Base-by-base conservation (phyloP, 768 basidiomycete species). In the Trametes meyenii region DNA sequence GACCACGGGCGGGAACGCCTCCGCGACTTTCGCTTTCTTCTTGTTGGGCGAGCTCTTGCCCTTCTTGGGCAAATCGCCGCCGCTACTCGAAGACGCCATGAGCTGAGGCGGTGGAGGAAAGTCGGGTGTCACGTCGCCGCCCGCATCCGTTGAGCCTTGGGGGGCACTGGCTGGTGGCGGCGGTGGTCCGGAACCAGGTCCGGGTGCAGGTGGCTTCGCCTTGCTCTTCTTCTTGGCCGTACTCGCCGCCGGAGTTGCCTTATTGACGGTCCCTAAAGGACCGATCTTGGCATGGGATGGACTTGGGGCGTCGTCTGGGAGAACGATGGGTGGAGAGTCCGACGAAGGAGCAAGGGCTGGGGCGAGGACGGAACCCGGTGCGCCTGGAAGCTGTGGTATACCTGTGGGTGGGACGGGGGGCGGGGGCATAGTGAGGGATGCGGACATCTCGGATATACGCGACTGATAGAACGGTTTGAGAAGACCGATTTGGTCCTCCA, bases 401-500 rank as follows among this genome's bases (percentile, higher is more conserved):
- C 61, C 48, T 59, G 35, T 64, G 58, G 44, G 61, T 56, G 49
- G 67, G 55, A 52, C 63, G 55, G 66, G 63, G 43, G 50, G 69
- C 62, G 54, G 50, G 51, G 66, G 58, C 16, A 48, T 17, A 6
- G 65, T 44, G 16, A 65, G 48, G 19, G 70, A 60, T 11, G 75
- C 65, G 16, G 80, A 76, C 43, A 86, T 71, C 24, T 75, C 66
- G 2, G 79, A 69, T 50, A 92, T 76, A 29, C 88, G 83, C 26
- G 72, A 68, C 45, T 86, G 81, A 67, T 90, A 96, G 76, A 87
- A 96, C 0, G 83, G 73, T 59, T 83, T 89, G 65, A 98, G 85
- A 40, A 98, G 75, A 10, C 93, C 94, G 65, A 97, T 93, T 68
- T 96, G 94, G 24, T 85, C 77, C 38, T 89, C 88, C 69, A 89